phyloP scores from a whole-genome alignment of 2,329 filamentous ascomycete genomes.

The Pezizomycotina sp. region DNA sequence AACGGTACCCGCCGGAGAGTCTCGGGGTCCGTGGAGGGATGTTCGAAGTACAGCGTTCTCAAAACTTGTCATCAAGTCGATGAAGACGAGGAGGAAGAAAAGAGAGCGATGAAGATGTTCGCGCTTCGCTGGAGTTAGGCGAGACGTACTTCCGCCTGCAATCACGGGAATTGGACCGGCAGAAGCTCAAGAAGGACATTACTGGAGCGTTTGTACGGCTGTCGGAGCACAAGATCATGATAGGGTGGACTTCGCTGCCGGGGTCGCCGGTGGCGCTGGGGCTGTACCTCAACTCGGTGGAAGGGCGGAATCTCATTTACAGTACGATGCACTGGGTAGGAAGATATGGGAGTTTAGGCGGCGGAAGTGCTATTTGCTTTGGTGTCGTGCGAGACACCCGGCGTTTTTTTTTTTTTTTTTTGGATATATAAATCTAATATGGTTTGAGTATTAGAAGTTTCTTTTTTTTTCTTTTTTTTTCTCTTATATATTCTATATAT shows the following conservation, averaged over 20 bases:
- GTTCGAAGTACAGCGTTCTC: conserved; percentile 59
- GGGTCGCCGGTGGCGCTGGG: conserved; percentile 39
- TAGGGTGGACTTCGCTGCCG: conserved; percentile 49
- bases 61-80: conserved; percentile 56
- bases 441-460: no score
- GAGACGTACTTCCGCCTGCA: conserved; percentile 53
- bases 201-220: conserved; percentile 49
- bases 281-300: no score
- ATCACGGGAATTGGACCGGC: conserved; percentile 50
- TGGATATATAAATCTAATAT: no score
- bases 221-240: conserved; percentile 44
- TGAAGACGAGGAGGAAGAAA: conserved; percentile 38
- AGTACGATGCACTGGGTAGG: no score
- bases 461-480: no score
- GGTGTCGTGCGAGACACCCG: no score
- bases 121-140: conserved; percentile 41
- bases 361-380: no score
- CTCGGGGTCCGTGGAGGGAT: conserved; percentile 58
- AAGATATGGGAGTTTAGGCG: no score
- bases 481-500: no score
- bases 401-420: no score
- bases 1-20: conserved; percentile 51
- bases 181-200: conserved; percentile 49
- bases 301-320: no score
- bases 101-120: conserved; percentile 6